A percentile compares a stretch with the other conserved stretches of the same genome.
phyloP scores from a whole-genome alignment of 257 asterid species.

The Scutellaria baicalensis region DNA sequence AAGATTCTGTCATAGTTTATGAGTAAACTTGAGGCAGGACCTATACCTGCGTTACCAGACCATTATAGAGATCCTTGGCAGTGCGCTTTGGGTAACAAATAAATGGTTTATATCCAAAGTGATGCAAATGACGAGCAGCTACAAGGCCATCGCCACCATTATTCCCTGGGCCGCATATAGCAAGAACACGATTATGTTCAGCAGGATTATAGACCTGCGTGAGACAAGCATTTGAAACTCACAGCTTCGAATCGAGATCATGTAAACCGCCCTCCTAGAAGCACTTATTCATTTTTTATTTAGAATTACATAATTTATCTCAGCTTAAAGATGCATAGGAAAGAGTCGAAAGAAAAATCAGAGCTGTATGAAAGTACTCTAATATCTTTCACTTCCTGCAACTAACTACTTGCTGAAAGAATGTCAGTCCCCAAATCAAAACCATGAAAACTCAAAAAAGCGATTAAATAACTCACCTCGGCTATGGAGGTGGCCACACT shows the following conservation, averaged over 20 bases:
- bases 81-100: constrained; percentile 89
- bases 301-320: neutral
- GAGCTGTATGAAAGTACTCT: neutral
- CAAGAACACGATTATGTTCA: constrained; percentile 62
- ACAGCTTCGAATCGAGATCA: neutral
- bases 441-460: neutral
- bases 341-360: neutral
- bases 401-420: neutral
- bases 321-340: neutral
- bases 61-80: constrained; percentile 62
- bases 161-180: constrained; percentile 91
- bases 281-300: neutral
- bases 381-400: neutral
- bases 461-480: constrained; percentile 43
- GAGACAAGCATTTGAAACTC: neutral
- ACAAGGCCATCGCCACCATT: constrained; percentile 98
- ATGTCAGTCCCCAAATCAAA: neutral
- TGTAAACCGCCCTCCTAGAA: neutral
- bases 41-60: constrained; percentile 83
- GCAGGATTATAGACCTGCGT: constrained; percentile 65
- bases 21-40: neutral
- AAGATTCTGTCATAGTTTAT: neutral
- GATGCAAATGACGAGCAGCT: constrained; percentile 93
- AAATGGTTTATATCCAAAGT: constrained; percentile 71
- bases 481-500: constrained; percentile 92